Percentiles rank a stretch among this genome's conserved stretches.
Evolutionary conservation across 2,329 filamentous ascomycete species (phyloP).

Genomic region (Cryphonectria carpinicola): DNA sequence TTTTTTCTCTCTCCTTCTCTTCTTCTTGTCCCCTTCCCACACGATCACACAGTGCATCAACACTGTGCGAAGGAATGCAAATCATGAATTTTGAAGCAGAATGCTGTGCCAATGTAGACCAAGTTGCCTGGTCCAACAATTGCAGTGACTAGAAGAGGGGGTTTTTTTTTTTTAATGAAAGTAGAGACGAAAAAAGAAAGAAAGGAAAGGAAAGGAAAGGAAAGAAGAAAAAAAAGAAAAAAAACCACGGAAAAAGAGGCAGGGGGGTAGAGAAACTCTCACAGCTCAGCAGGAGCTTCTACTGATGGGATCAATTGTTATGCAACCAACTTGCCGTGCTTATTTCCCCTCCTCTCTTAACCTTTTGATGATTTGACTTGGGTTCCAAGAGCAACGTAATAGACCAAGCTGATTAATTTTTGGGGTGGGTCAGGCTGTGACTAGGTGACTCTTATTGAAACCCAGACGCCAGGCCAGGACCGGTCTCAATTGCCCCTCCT

Average conservation of each 20-base stretch:
- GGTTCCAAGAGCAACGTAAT: neutral
- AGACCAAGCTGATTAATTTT: neutral
- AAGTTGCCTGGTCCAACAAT: too few species aligned
- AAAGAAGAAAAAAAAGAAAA: too few species aligned
- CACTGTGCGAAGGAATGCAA: too few species aligned
- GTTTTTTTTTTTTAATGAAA: neutral
- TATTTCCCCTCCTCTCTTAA: neutral
- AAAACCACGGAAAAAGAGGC: too few species aligned
- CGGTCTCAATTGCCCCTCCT: conserved; percentile 17
- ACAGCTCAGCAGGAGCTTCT: neutral
- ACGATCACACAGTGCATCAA: neutral
- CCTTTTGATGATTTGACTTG: neutral
- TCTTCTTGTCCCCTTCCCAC: too few species aligned
- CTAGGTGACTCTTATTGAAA: conserved; percentile 16
- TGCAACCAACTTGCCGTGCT: neutral
- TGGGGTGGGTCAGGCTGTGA: neutral
- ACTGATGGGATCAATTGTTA: neutral
- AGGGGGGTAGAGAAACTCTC: neutral
- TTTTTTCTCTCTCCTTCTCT: neutral
- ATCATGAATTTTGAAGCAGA: neutral
- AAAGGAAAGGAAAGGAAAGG: too few species aligned
- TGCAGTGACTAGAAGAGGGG: neutral
- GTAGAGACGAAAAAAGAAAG: neutral
- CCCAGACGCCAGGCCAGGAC: conserved; percentile 6
- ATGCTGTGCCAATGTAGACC: neutral